A percentile compares a stretch with the other conserved stretches of the same genome.
Conservation (phyloP, 192 early-diverging fungal species). For the Kickxella alabastrina region DNA sequence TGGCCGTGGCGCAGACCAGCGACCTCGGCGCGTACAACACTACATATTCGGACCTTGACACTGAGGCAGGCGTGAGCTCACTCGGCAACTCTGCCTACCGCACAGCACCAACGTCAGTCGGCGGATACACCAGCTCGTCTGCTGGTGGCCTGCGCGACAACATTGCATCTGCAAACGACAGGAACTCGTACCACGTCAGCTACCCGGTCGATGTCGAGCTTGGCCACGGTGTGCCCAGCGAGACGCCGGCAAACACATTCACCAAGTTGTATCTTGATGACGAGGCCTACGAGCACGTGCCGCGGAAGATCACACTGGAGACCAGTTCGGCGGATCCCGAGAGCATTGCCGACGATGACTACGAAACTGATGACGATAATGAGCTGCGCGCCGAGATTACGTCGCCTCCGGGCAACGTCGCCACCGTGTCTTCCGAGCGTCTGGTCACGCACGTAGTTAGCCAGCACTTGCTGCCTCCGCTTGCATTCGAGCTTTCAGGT, state of each 20-base stretch:
- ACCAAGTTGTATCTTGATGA: constrained; percentile 44
- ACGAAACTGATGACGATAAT: constrained; percentile 38
- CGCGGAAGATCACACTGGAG: constrained; percentile 37
- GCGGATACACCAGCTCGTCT: constrained; percentile 24
- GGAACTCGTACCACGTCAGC: not conserved
- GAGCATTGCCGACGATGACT: constrained; percentile 36
- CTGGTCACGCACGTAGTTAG: constrained; percentile 35
- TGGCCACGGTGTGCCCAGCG: constrained; percentile 24
- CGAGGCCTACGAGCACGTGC: constrained; percentile 37
- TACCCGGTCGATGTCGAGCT: constrained; percentile 65
- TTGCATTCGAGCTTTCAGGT: constrained; percentile 62
- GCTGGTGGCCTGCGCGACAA: constrained; percentile 5
- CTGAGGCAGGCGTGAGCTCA: constrained; percentile 45
- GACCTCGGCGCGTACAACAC: constrained; percentile 28
- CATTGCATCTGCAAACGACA: not conserved
- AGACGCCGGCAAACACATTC: constrained; percentile 41
- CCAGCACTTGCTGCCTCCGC: constrained; percentile 62
- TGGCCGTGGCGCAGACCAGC: constrained; percentile 8
- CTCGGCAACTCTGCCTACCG: constrained; percentile 47
- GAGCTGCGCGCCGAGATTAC: constrained; percentile 47
- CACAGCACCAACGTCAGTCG: constrained; percentile 47
- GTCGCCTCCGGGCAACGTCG: constrained; percentile 46
- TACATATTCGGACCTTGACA: constrained; percentile 40
- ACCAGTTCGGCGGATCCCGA: constrained; percentile 43
- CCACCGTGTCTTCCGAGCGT: constrained; percentile 43